These are phyloP conservation scores for Collybia mongolica DNA, from an alignment of 768 basidiomycete genomes.

Conservation along the genomic window DNA sequence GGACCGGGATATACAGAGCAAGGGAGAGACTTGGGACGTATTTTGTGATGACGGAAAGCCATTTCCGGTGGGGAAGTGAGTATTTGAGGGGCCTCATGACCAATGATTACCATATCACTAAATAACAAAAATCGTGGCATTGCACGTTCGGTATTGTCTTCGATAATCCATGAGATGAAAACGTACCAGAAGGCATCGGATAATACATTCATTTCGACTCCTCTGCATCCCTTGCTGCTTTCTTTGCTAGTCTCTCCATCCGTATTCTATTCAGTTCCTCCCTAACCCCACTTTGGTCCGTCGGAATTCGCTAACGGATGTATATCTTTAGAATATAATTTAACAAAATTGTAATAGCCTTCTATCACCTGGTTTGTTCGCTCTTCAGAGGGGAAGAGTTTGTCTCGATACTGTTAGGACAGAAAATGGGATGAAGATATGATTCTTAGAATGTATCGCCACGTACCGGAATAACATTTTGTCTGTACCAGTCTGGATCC, in stretches of 20 bases:
- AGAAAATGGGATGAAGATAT: not conserved
- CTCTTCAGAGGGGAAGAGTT: conserved; percentile 64
- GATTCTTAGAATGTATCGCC: not conserved
- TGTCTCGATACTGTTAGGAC: conserved; percentile 61
- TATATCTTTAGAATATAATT: conserved; percentile 2
- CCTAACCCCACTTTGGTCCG: conserved; percentile 61
- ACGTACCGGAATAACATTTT: conserved; percentile 71
- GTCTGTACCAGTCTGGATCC: conserved; percentile 83
- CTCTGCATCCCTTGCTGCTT: conserved; percentile 41
- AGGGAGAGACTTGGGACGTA: conserved; percentile 32
- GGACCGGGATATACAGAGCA: conserved; percentile 27
- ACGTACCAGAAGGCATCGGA: no score
- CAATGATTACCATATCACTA: no score
- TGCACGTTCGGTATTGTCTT: no score
- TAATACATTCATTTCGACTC: conserved; percentile 14
- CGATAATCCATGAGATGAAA: no score
- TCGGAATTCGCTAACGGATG: conserved; percentile 42
- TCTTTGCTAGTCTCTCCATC: conserved; percentile 50
- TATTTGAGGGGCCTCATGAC: not conserved
- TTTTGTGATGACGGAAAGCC: conserved; percentile 36
- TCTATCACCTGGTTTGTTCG: conserved; percentile 47
- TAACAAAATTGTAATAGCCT: not conserved
- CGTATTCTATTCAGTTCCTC: conserved; percentile 74
- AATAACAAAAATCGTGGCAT: no score
- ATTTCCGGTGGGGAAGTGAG: conserved; percentile 27